Base-by-base conservation (phyloP, 306 rosid genomes). In the Ammopiptanthus mongolicus region DNA sequence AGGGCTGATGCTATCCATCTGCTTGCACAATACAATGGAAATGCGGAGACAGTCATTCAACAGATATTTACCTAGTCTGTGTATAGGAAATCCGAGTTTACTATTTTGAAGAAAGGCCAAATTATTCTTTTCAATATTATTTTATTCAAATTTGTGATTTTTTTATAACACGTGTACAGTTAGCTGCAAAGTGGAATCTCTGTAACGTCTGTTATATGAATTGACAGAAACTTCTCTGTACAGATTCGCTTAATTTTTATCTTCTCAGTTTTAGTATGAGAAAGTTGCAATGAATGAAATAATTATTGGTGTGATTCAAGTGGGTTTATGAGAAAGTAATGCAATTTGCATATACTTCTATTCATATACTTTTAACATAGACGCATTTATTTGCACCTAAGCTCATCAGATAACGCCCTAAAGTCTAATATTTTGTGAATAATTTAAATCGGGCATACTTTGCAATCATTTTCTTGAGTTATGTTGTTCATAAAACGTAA, bases 1-100 rank as follows among this genome's bases (percentile, higher is more conserved):
- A 90, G 99, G 88, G 98, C 98, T 8, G 99, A 95, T 87, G 99
- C 99, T 11, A 95, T 95, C 65, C 98, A 95, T 83, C 90, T 95
- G 76, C 99, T 95, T 60, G 88, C 90, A 75, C 96, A 95, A 84
- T 90, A 89, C 87, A 92, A 95, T 46, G 98, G 99, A 56, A 92
- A 92, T 65, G 98, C 99, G 0, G 99, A 95, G 90, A 90, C 86
- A 2, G 99, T 90, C 69, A 95, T 95, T 82, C 98, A 95, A 78
- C 99, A 95, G 84, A 81, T 95, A 79, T 95, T 92, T 83, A 85
- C 97, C 0, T 92, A 87, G 86, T 70, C 55, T 52, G 9, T 65
- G 51, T 75, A 56, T 15, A 73, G 47, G 62, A 74, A 19, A 22
- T 39, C 79, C 48, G 15, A 37, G 53, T 80, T 55, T 59, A 21